phyloP scores from a whole-genome alignment of 768 basidiomycete species.

The Mycena kentingensis region DNA sequence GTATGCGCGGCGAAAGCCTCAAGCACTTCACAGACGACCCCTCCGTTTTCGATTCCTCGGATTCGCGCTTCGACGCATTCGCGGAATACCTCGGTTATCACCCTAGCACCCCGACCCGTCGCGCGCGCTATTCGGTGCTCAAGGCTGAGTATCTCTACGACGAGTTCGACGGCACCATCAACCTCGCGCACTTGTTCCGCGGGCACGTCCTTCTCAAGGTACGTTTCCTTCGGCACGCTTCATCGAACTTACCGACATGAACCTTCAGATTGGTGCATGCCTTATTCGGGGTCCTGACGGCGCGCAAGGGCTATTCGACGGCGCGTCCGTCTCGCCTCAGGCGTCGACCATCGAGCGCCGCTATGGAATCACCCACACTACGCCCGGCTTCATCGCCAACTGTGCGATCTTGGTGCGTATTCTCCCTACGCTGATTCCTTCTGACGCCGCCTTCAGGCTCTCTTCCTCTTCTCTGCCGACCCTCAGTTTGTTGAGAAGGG shows the following conservation, averaged over 20 bases:
- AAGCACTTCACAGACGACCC: constrained; percentile 4
- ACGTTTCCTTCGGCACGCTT: background rate
- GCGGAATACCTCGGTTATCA: constrained; percentile 9
- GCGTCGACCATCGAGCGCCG: constrained; percentile 1
- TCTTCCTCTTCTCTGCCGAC: background rate
- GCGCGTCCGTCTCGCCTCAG: background rate
- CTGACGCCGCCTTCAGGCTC: background rate
- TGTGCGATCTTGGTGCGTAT: background rate
- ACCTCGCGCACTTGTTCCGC: constrained; percentile 6
- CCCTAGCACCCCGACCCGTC: background rate
- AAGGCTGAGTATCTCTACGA: constrained; percentile 17
- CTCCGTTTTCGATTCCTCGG: background rate
- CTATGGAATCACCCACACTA: background rate
- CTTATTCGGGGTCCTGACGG: background rate
- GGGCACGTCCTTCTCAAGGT: constrained; percentile 4
- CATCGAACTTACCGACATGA: background rate
- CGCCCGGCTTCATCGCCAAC: background rate
- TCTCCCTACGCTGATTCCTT: background rate
- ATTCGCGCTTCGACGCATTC: constrained; percentile 15
- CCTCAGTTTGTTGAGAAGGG: background rate
- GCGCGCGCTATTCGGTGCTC: constrained; percentile 11
- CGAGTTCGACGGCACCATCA: constrained; percentile 9
- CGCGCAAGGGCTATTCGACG: constrained; percentile 1
- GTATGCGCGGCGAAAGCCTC: constrained; percentile 11
- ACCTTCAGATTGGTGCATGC: background rate